Base-by-base conservation (phyloP, 306 rosid genomes). In the Begonia fuchsioides region DNA sequence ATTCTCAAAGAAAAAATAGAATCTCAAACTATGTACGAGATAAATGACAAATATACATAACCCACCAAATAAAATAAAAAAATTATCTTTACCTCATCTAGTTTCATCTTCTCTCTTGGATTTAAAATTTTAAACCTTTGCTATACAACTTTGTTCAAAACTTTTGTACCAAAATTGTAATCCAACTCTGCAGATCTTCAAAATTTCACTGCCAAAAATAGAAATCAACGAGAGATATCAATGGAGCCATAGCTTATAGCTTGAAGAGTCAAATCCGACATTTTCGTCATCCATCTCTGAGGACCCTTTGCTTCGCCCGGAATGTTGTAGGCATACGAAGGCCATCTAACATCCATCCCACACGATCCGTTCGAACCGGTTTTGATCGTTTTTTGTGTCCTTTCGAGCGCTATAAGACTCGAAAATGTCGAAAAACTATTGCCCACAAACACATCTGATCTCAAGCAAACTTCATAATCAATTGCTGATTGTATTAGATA, bases 341-440 rank as follows among this genome's bases (percentile, higher is more conserved):
- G 80, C 97, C 84, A 84, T 49, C 69, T 78, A 50, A 55, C 73
- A 64, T 79, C 76, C 49, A 11, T 54, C 39, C 61, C 70, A 50
- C 93, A 81, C 13, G 75, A 51, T 49, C 69, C 51, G 1, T 32
- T 32, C 14, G 17, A 72, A 12, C 76, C 82, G 53, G 35, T 57
- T 67, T 70, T 68, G 15, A 70, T 58, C 64, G 77, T 62, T 72
- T 70, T 88, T 46, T 83, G 88, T 1, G 97, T 88, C 68, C 97
- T 76, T 56, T 78, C 97, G 43, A 88, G 90, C 47, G 53, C 95
- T 38, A 88, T 40, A 6, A 88, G 93, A 47, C 88, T 84, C 1
- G 97, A 88, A 72, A 88, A 88, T 40, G 97, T 88, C 0, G 97
- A 88, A 68, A 78, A 88, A 58, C 93, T 88, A 67, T 88, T 88